Evolutionary conservation across 1,284 basidiomycete genomes (phyloP), one percentile per base, ranked within the genome.

Genomic region (Moesziomyces globuligerus): DNA sequence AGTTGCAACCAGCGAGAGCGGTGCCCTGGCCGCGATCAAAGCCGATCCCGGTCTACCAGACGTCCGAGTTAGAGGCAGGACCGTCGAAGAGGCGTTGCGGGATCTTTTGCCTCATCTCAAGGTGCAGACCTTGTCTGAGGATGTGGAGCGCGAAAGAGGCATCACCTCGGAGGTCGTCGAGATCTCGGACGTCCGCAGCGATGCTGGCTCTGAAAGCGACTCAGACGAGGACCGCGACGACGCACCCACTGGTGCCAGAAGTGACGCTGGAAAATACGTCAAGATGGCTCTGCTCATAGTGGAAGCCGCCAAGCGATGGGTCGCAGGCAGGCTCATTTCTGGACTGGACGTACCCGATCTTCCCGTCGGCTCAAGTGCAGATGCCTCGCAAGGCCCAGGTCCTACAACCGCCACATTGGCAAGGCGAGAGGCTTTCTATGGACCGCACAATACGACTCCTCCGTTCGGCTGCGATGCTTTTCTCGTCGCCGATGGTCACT

Each of bases 1-100:
- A 38, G 96, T 98, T 4, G 90, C 89, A 45, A 90, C 91, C 3
- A 98, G 93, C 77, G 90, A 89, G 60, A 90, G 91, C 0, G 95
- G 95, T 4, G 91, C 92, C 0, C 94, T 93, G 82, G 93, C 90
- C 3, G 94, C 92, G 0, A 85, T 98, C 43, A 87, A 90, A 23
- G 86, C 90, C 4, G 93, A 96, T 66, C 90, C 89, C 43, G 83
- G 83, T 25, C 87, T 90, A 0, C 84, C 84, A 1, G 84, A 86
- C 15, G 89, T 97, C 44, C 80, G 82, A 1, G 77, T 91, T 9
- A 82, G 83, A 0, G 91, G 91, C 1, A 86, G 87, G 46, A 84
- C 84, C 1, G 83, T 96, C 21, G 85, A 87, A 6, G 86, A 90
- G 47, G 92, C 94, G 79, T 72, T 96, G 46, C 86, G 64, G 11